phyloP scores from a whole-genome alignment of 2,329 filamentous ascomycete species.

The Ramularia collo-cygni region DNA sequence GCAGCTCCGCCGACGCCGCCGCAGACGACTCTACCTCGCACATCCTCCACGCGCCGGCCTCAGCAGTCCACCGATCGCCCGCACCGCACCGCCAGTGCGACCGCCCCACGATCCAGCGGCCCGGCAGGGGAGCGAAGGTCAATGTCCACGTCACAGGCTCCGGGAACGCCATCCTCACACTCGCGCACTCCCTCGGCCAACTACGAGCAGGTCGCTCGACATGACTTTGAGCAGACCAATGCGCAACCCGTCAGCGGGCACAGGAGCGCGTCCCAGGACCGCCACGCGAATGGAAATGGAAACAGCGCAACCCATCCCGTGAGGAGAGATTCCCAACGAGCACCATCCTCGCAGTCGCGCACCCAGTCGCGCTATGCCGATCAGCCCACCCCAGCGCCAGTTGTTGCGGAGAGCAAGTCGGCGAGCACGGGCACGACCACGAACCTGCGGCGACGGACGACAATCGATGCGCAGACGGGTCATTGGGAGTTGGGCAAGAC shows the following conservation, averaged over 20 bases:
- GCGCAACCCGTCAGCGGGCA: constrained; percentile 48
- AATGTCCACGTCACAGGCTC: constrained; percentile 31
- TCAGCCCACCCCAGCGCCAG: constrained; percentile 25
- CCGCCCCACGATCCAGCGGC: constrained; percentile 26
- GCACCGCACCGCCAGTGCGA: constrained; percentile 34
- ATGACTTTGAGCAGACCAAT: constrained; percentile 68
- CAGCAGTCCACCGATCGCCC: constrained; percentile 37
- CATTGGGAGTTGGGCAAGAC: constrained; percentile 96
- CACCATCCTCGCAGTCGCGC: constrained; percentile 33
- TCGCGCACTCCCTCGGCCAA: constrained; percentile 39
- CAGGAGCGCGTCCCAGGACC: constrained; percentile 60
- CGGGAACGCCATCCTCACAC: constrained; percentile 22
- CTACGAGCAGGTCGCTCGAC: constrained; percentile 51
- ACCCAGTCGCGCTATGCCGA: constrained; percentile 40
- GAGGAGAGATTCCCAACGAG: constrained; percentile 48
- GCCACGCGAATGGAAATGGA: constrained; percentile 24
- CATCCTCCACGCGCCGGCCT: constrained; percentile 42
- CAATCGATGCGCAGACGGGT: constrained; percentile 81
- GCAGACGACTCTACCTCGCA: constrained; percentile 43
- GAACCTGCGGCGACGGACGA: constrained; percentile 57
- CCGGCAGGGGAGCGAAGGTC: constrained; percentile 22
- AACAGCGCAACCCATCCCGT: constrained; percentile 32
- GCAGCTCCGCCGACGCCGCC: too few species aligned
- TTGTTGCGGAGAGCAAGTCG: constrained; percentile 19
- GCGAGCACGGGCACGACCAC: constrained; percentile 17